These are phyloP conservation scores for Ramalina intermedia DNA, from an alignment of 495 filamentous ascomycete species.

Conservation along the genomic window DNA sequence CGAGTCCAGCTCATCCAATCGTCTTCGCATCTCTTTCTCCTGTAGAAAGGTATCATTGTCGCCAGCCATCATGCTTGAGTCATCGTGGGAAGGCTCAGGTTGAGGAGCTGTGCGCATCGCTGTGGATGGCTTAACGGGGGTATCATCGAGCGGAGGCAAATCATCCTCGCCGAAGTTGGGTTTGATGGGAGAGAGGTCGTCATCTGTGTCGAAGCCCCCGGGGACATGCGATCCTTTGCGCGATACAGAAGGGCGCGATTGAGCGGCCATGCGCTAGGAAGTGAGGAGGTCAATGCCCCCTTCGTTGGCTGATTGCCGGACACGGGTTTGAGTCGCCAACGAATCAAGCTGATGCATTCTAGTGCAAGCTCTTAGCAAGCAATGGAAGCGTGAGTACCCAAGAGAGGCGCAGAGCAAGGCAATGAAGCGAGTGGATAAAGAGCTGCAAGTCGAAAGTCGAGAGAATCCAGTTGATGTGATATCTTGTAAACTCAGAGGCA, in stretches of 20 bases:
- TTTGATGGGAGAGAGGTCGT: constrained; percentile 24
- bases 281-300: not conserved
- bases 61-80: constrained; percentile 19
- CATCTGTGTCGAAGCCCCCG: constrained; percentile 23
- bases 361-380: not conserved
- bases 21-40: constrained; percentile 52
- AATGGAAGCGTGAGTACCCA: not conserved
- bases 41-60: constrained; percentile 39
- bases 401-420: no score
- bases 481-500: no score
- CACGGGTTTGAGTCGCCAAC: not conserved
- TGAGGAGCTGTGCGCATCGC: not conserved
- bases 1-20: constrained; percentile 76
- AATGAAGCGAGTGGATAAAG: no score
- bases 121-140: not conserved
- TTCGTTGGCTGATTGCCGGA: not conserved
- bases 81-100: constrained; percentile 22
- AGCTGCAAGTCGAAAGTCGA: no score
- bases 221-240: constrained; percentile 20
- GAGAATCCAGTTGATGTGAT: no score
- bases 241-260: constrained; percentile 9
- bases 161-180: constrained; percentile 21
- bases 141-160: not conserved
- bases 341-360: not conserved
- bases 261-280: constrained; percentile 9